Evolutionary conservation across 2,329 filamentous ascomycete genomes (phyloP).

Genomic region (Pleoardoris graminearum): DNA sequence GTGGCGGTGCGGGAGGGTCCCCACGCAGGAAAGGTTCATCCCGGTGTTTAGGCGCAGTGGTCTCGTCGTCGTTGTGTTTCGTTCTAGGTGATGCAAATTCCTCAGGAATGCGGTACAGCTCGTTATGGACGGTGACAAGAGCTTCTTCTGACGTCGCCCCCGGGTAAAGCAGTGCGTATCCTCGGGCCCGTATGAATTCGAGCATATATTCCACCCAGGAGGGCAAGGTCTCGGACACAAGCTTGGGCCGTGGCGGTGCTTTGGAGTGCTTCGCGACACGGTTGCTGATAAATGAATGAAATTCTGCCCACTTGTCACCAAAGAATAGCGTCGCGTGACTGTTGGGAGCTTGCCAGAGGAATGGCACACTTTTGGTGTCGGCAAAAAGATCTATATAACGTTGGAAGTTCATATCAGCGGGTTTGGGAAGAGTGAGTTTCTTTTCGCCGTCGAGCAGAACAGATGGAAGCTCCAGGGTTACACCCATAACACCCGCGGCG

Average conservation of each 20-base stretch:
- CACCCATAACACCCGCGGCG: slow-evolving; percentile 66
- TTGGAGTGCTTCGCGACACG: slow-evolving; percentile 52
- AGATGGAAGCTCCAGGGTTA: slow-evolving; percentile 76
- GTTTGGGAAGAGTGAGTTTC: slow-evolving; percentile 55
- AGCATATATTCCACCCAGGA: slow-evolving; percentile 79
- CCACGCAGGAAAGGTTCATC: slow-evolving; percentile 45
- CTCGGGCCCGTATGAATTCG: slow-evolving; percentile 73
- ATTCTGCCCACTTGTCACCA: slow-evolving; percentile 82
- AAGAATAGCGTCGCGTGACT: slow-evolving; percentile 82
- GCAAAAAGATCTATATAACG: slow-evolving; percentile 31
- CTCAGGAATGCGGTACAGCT: slow-evolving; percentile 73
- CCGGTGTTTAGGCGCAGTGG: slow-evolving; percentile 14
- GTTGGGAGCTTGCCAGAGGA: slow-evolving; percentile 83
- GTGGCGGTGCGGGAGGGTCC: slow-evolving; percentile 38
- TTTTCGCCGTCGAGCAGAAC: slow-evolving; percentile 64
- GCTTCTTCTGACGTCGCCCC: slow-evolving; percentile 55
- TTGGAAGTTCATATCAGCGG: slow-evolving; percentile 43
- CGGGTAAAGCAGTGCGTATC: slow-evolving; percentile 81
- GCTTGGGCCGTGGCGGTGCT: slow-evolving; percentile 25
- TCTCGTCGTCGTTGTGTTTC: slow-evolving; percentile 6
- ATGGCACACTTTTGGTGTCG: slow-evolving; percentile 56
- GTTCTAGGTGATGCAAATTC: slow-evolving; percentile 51
- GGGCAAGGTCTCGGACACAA: slow-evolving; percentile 69
- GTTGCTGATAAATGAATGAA: slow-evolving; percentile 77
- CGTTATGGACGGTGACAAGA: slow-evolving; percentile 75